phyloP scores from a whole-genome alignment of 1,139 yeast genomes.

The Pichiaceae sp. region DNA sequence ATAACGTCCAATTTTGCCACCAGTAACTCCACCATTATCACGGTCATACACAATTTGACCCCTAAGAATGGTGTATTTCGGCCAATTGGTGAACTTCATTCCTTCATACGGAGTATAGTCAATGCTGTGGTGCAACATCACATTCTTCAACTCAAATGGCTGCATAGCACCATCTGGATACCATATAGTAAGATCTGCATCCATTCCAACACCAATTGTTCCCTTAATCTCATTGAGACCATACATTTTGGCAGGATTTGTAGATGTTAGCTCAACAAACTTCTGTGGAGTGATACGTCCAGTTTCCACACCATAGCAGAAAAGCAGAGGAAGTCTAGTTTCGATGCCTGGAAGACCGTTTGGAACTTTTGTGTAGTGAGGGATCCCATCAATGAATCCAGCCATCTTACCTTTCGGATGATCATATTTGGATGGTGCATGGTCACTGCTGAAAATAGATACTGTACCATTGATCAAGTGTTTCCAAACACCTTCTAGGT shows the following conservation, averaged over 20 bases:
- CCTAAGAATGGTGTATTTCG: constrained; percentile 34
- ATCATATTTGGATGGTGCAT: constrained; percentile 36
- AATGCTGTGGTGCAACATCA: constrained; percentile 32
- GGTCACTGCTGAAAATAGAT: constrained; percentile 38
- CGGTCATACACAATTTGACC: constrained; percentile 30
- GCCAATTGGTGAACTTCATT: constrained; percentile 35
- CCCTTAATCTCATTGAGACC: constrained; percentile 71
- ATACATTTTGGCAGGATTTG: constrained; percentile 73
- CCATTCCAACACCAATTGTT: constrained; percentile 57
- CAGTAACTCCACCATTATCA: constrained; percentile 21
- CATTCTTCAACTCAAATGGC: constrained; percentile 25
- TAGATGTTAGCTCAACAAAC: constrained; percentile 43
- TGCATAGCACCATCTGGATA: constrained; percentile 46
- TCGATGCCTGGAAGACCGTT: constrained; percentile 38
- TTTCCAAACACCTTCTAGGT: constrained; percentile 36
- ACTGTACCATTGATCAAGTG: constrained; percentile 39
- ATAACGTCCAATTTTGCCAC: neutral
- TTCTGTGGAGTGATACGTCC: constrained; percentile 30
- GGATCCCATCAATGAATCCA: constrained; percentile 27
- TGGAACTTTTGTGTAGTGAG: constrained; percentile 33
- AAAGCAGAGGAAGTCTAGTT: constrained; percentile 32
- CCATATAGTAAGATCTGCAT: constrained; percentile 77
- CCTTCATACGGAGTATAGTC: constrained; percentile 42
- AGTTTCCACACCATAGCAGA: constrained; percentile 31
- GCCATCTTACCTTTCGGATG: constrained; percentile 30